Percentiles rank a stretch among this genome's conserved stretches.
These are phyloP conservation scores for Neoarthrinium moseri DNA, from an alignment of 2,329 filamentous ascomycete species.

Conservation along the genomic window DNA sequence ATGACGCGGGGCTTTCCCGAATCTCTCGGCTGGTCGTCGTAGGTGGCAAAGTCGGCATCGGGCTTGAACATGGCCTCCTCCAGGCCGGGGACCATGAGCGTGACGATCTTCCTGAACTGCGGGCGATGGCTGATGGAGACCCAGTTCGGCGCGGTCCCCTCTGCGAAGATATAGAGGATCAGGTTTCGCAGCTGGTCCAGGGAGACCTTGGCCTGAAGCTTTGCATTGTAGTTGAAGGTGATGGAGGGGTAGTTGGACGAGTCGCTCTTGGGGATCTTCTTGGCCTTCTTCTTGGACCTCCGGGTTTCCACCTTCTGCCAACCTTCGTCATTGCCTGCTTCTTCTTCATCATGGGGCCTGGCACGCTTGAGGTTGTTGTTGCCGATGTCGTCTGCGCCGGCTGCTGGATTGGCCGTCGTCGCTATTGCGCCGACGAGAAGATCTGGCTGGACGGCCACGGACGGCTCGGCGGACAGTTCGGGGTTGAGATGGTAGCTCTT, in stretches of 20 bases:
- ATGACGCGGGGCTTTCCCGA: constrained; percentile 30
- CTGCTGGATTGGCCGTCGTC: background rate
- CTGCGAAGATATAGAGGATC: constrained; percentile 65
- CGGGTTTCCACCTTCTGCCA: constrained; percentile 54
- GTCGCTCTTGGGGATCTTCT: constrained; percentile 57
- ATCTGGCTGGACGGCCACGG: background rate
- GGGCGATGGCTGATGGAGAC: constrained; percentile 61
- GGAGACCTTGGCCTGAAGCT: constrained; percentile 61
- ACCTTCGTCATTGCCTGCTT: constrained; percentile 30
- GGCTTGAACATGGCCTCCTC: constrained; percentile 87
- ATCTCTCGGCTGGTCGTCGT: constrained; percentile 34
- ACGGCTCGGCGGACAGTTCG: background rate
- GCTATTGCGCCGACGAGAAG: background rate
- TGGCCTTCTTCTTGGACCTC: constrained; percentile 44
- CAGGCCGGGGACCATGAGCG: constrained; percentile 87
- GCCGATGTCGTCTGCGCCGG: constrained; percentile 9
- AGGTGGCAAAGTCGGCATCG: constrained; percentile 46
- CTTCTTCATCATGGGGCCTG: constrained; percentile 43
- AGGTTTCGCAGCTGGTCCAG: constrained; percentile 63
- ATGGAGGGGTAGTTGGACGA: constrained; percentile 60
- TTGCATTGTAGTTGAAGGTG: constrained; percentile 54
- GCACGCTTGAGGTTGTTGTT: constrained; percentile 46
- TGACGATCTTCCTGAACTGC: constrained; percentile 75
- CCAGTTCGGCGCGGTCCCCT: constrained; percentile 65
- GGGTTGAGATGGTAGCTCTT: constrained; percentile 2